These are phyloP conservation scores for Leptosphaerulina australis DNA, from an alignment of 2,329 filamentous ascomycete species.

Conservation along the genomic window DNA sequence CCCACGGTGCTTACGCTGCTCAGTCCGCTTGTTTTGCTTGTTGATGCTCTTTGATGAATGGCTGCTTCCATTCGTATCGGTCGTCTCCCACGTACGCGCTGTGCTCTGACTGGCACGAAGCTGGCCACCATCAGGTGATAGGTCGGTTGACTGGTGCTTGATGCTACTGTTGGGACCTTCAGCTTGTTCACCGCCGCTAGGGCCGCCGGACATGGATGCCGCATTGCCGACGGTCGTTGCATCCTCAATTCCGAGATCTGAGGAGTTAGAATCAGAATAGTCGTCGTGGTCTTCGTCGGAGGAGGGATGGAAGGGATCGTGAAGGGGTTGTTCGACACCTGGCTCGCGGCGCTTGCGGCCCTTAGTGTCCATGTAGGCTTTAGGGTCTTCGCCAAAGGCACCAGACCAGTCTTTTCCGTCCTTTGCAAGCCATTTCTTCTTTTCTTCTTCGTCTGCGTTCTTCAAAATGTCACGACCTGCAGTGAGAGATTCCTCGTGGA, in stretches of 20 bases:
- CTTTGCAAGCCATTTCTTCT: slow-evolving; percentile 76
- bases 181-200: slow-evolving; percentile 20
- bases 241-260: slow-evolving; percentile 66
- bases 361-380: slow-evolving; percentile 60
- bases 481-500: slow-evolving; percentile 82
- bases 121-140: slow-evolving; percentile 29
- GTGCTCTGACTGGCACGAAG: slow-evolving; percentile 38
- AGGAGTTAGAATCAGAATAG: slow-evolving; percentile 49
- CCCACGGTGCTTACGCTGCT: slow-evolving; percentile 85
- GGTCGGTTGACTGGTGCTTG: slow-evolving; percentile 37
- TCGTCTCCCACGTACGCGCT: slow-evolving; percentile 34
- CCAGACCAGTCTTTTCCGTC: slow-evolving; percentile 86
- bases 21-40: slow-evolving; percentile 68
- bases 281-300: slow-evolving; percentile 51
- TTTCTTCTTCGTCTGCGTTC: slow-evolving; percentile 72
- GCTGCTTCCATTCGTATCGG: slow-evolving; percentile 21
- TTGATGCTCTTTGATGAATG: slow-evolving; percentile 64
- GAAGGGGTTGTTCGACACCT: slow-evolving; percentile 58
- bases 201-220: slow-evolving; percentile 29
- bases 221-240: slow-evolving; percentile 47
- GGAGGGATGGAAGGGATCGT: slow-evolving; percentile 58
- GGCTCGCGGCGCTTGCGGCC: slow-evolving; percentile 63
- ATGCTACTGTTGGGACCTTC: slow-evolving; percentile 26
- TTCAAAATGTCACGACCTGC: slow-evolving; percentile 82
- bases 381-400: slow-evolving; percentile 80